Evolutionary conservation across 2,329 filamentous ascomycete species (phyloP).

Genomic region (Fusarium haematococcum): DNA sequence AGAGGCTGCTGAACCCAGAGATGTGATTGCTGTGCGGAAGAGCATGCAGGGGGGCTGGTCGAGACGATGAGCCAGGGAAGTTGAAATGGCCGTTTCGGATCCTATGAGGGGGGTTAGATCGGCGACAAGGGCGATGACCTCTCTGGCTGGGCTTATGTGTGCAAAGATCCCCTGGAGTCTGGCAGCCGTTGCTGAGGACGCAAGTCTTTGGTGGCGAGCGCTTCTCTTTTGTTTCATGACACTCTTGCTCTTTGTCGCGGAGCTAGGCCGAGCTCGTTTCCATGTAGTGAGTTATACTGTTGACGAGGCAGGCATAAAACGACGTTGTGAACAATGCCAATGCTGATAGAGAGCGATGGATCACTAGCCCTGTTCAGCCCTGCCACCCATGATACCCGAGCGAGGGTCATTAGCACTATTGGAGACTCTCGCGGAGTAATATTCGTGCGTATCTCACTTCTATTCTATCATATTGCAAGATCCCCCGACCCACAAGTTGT

Average conservation of each 20-base stretch:
- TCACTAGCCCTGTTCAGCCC: not conserved
- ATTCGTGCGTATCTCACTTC: too few species aligned
- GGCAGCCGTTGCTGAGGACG: too few species aligned
- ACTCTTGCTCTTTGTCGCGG: not conserved
- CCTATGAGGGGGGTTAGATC: not conserved
- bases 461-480: too few species aligned
- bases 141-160: not conserved
- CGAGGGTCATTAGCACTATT: not conserved
- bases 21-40: not conserved
- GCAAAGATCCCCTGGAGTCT: not conserved
- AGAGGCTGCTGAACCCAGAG: not conserved
- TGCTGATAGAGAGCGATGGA: not conserved
- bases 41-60: not conserved
- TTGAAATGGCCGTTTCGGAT: not conserved
- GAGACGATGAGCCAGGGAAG: not conserved
- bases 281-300: not conserved
- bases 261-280: not conserved
- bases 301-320: not conserved
- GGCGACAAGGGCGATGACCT: not conserved
- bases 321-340: not conserved
- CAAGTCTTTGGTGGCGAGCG: not conserved
- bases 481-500: not conserved
- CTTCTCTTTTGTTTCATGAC: not conserved
- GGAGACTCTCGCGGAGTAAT: too few species aligned
- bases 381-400: not conserved